A percentile compares a stretch with the other conserved stretches of the same genome.
phyloP scores from a whole-genome alignment of 768 basidiomycete genomes.

The Exsudoporus frostii region DNA sequence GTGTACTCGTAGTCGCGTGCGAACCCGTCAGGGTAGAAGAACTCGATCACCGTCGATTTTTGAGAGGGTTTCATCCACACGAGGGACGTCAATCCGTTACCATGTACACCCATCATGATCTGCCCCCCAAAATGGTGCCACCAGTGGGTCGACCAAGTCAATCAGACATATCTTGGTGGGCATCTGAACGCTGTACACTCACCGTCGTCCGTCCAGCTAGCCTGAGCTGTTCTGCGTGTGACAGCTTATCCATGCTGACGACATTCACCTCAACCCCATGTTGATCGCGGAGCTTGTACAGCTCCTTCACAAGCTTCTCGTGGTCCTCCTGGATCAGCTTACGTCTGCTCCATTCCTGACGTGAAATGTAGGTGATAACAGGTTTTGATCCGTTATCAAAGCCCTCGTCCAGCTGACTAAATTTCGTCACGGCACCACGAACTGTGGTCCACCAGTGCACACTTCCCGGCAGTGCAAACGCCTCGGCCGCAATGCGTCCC shows the following conservation, averaged over 20 bases:
- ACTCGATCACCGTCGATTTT: conserved; percentile 86
- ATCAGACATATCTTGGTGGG: neutral
- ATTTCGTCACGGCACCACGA: conserved; percentile 67
- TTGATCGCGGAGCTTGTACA: conserved; percentile 62
- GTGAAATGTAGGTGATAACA: conserved; percentile 90
- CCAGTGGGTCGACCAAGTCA: neutral
- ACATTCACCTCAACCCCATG: conserved; percentile 88
- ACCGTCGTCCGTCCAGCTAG: conserved; percentile 86
- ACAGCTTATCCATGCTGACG: conserved; percentile 79
- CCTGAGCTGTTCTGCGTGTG: conserved; percentile 74
- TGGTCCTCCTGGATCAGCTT: conserved; percentile 78
- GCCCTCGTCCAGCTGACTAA: conserved; percentile 55
- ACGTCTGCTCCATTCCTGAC: conserved; percentile 85
- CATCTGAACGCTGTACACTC: conserved; percentile 23
- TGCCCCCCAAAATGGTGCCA: conserved; percentile 28
- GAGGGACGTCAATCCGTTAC: conserved; percentile 84
- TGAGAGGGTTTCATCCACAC: conserved; percentile 90
- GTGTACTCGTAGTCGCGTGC: conserved; percentile 85
- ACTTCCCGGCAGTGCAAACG: conserved; percentile 73
- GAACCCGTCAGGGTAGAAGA: conserved; percentile 83
- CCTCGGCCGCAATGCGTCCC: conserved; percentile 70
- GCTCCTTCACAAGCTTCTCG: conserved; percentile 69
- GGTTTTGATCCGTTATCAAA: conserved; percentile 52
- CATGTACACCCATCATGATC: conserved; percentile 95
- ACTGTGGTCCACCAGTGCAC: conserved; percentile 83